phyloP scores from a whole-genome alignment of 805 yeast species.

The Starmerella stigmatis region DNA sequence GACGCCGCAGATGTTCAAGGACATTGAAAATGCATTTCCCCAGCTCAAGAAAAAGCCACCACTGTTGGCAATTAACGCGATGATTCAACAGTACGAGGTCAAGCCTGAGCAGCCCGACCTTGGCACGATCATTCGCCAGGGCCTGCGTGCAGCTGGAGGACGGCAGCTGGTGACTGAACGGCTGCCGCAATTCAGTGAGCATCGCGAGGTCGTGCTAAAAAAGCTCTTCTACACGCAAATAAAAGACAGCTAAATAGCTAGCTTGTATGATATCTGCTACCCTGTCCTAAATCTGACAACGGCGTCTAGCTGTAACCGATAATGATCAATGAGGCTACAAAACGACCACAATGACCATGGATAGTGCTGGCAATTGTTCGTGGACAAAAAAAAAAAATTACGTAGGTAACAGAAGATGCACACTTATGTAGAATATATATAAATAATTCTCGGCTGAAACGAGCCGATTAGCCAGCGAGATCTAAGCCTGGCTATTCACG shows the following conservation, averaged over 20 bases:
- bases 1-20: conserved; percentile 23
- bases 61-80: conserved; percentile 22
- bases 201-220: conserved; percentile 3
- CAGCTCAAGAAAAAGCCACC: conserved; percentile 18
- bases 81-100: conserved; percentile 24
- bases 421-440: background rate
- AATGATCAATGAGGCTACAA: background rate
- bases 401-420: background rate
- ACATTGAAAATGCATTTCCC: conserved; percentile 20
- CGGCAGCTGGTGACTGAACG: conserved; percentile 8
- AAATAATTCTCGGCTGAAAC: background rate
- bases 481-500: conserved; percentile 66
- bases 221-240: background rate
- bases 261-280: too few relatives aligned
- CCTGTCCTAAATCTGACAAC: too few relatives aligned
- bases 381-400: too few relatives aligned
- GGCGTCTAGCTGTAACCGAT: background rate
- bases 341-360: too few relatives aligned
- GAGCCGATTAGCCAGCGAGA: background rate
- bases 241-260: background rate
- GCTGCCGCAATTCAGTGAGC: conserved; percentile 14
- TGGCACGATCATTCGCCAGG: conserved; percentile 19
- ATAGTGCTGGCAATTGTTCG: too few relatives aligned
- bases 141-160: conserved; percentile 17
- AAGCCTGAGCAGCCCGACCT: conserved; percentile 14